Percentiles rank a stretch among this genome's conserved stretches.
phyloP scores from a whole-genome alignment of 345 rosid genomes.

The Microcos paniculata region DNA sequence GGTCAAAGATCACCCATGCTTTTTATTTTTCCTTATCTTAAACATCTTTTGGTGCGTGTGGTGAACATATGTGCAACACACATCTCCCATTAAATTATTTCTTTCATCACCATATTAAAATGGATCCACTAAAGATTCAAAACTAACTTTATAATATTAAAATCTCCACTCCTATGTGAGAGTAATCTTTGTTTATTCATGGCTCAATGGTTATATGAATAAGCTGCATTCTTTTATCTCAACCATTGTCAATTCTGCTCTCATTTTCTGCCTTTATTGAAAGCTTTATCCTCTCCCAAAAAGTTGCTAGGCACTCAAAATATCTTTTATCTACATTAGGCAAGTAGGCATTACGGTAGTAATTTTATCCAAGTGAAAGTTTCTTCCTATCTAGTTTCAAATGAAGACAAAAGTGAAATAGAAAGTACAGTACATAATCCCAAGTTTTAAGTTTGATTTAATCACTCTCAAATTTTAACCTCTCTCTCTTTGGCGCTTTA shows the following conservation, averaged over 20 bases:
- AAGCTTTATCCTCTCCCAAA: not conserved
- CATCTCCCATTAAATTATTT: not conserved
- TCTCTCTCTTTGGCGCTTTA: no score
- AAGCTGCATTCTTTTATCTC: not conserved
- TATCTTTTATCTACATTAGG: not conserved
- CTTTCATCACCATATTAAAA: not conserved
- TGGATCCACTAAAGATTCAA: not conserved
- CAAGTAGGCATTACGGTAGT: not conserved
- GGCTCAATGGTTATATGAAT: not conserved
- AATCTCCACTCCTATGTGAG: constrained; percentile 13
- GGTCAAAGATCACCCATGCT: not conserved
- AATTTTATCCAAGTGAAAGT: not conserved
- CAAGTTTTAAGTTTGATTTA: no score
- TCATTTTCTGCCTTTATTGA: not conserved
- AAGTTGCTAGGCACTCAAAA: not conserved
- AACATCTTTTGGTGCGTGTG: not conserved
- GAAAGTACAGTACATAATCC: not conserved
- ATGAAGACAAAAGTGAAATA: not conserved
- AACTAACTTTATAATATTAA: not conserved
- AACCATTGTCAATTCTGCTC: not conserved
- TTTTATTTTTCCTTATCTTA: not conserved
- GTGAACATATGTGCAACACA: not conserved
- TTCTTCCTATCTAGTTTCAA: no score
- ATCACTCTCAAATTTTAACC: no score
- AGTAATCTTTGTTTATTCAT: not conserved